Percentiles rank a stretch among this genome's conserved stretches.
phyloP scores from a whole-genome alignment of 2,329 filamentous ascomycete species.

The Aspergillus fijiensis region DNA sequence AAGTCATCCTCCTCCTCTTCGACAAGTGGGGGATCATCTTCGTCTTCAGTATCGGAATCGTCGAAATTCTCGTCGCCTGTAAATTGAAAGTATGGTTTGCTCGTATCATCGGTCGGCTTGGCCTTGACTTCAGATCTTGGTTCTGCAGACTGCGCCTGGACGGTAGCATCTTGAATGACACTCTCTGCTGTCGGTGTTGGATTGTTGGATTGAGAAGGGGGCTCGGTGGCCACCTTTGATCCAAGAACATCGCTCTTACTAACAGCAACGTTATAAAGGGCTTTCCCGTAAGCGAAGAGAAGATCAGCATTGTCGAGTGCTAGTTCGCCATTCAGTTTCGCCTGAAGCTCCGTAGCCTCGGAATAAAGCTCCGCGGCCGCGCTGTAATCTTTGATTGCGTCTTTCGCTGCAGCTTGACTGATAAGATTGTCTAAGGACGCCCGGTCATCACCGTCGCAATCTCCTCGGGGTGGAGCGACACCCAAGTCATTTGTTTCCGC shows the following conservation, averaged over 20 bases:
- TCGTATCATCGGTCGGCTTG: constrained; percentile 22
- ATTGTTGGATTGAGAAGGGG: constrained; percentile 55
- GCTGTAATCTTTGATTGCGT: constrained; percentile 84
- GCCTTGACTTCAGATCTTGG: constrained; percentile 17
- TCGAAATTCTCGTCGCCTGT: constrained; percentile 92
- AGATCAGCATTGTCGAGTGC: constrained; percentile 87
- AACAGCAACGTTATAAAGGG: constrained; percentile 89
- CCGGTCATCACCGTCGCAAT: constrained; percentile 42
- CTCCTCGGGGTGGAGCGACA: background rate
- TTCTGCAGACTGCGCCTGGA: constrained; percentile 22
- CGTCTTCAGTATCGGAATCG: constrained; percentile 64
- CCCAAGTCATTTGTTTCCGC: background rate
- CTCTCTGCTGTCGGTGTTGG: constrained; percentile 30
- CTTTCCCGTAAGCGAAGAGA: constrained; percentile 90
- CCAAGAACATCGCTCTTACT: constrained; percentile 93
- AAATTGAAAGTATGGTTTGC: constrained; percentile 80
- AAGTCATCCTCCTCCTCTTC: constrained; percentile 66
- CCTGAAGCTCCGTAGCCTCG: constrained; percentile 84
- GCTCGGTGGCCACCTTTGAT: constrained; percentile 66
- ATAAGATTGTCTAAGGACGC: constrained; percentile 74
- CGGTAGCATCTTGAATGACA: constrained; percentile 28
- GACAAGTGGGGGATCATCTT: constrained; percentile 47
- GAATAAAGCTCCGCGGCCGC: constrained; percentile 86
- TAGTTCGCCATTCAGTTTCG: constrained; percentile 88
- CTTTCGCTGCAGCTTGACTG: constrained; percentile 78